Base-by-base conservation (phyloP, 768 basidiomycete genomes). In the Russula sp. region DNA sequence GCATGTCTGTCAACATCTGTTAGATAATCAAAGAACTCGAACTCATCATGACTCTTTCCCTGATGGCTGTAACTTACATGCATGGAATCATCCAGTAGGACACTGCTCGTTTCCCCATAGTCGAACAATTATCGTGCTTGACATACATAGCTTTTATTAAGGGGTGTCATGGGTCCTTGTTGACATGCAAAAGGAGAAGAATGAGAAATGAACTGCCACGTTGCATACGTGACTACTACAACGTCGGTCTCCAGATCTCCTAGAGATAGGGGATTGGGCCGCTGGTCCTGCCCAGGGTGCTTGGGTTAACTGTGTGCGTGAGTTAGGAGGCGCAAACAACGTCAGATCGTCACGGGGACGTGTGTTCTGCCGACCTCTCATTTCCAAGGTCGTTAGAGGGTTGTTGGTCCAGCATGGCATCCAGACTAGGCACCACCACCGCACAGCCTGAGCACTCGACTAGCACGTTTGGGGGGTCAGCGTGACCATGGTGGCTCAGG, bases 381-480 rank as follows among this genome's bases (percentile, higher is more conserved):
- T 44, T 31, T 32, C 52, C 44, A 11, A 20, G n/a, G 9, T 49
- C 45, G n/a, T 2, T 39, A 11, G 44, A 45, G 51, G 34, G 59
- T 42, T 35, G 51, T 60, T 20, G 59, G 42, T 32, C 49, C 22
- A 31, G 40, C 37, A 0, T 32, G 16, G n/a, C 16, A 6, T 47
- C 20, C 6, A 11, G n/a, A 37, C 31, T 22, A 31, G 45, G 32
- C 14, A 44, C 35, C 34, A 53, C 42, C 20, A 10, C 20, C 10
- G 11, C 52, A 61, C 44, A 61, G 59, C 59, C 52, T 39, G n/a
- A 13, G 31, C 32, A 2, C 10, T 2, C 59, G 6, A 45, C 11
- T 45, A n/a, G 3, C 51, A 22, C 59, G 51, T 53, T 60, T 60
- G 20, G 59, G 52, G 59, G 35, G 13, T 16, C 31, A 27, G 20